These are phyloP conservation scores for Clitocybe nebularis DNA, from an alignment of 1,284 basidiomycete species.

Conservation along the genomic window DNA sequence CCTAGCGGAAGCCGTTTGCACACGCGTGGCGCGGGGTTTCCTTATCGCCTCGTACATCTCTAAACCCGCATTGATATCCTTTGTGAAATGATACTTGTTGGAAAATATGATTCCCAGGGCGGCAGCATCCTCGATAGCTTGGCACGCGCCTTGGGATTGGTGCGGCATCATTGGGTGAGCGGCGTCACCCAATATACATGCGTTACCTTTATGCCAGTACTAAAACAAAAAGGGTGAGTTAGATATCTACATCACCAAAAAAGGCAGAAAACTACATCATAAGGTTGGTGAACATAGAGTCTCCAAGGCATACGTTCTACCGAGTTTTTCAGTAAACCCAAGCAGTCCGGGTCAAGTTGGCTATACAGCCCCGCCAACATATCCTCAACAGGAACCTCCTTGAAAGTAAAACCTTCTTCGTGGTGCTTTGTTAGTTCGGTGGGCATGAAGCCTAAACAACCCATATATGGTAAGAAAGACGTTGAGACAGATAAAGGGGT, in stretches of 20 bases:
- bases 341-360: conserved; percentile 28
- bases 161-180: conserved; percentile 34
- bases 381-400: conserved; percentile 27
- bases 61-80: conserved; percentile 24
- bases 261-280: conserved; percentile 18
- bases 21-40: conserved; percentile 28
- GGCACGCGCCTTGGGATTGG: conserved; percentile 31
- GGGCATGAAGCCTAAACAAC: conserved; percentile 29
- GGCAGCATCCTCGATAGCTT: conserved; percentile 32
- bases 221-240: conserved; percentile 11
- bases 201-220: conserved; percentile 25
- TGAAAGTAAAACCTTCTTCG: conserved; percentile 30
- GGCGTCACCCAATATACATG: conserved; percentile 28
- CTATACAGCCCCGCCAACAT: conserved; percentile 27
- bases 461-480: neutral
- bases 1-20: conserved; percentile 24
- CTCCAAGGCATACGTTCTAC: conserved; percentile 33
- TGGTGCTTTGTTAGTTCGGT: conserved; percentile 30
- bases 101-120: conserved; percentile 33
- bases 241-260: neutral
- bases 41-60: conserved; percentile 27
- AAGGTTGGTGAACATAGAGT: conserved; percentile 30
- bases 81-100: conserved; percentile 23
- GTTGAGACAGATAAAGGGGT: neutral
- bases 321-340: conserved; percentile 26